Conservation (phyloP, 306 rosid genomes). For the Casuarina cunninghamiana region DNA sequence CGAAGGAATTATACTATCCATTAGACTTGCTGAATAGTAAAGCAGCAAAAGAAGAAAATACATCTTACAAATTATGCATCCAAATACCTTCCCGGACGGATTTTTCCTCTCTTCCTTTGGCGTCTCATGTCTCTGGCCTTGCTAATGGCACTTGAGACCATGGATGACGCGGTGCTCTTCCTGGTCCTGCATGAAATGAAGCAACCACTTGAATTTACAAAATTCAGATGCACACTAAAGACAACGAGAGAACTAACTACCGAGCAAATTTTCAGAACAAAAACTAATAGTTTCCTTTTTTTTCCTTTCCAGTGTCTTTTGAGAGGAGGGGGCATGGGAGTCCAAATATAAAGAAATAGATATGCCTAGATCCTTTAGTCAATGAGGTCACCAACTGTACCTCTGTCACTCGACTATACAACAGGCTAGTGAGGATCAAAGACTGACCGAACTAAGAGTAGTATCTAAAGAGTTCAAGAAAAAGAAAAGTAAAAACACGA, state of each 20-base stretch:
- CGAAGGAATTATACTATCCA: constrained; percentile 22
- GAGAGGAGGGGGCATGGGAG: too few species aligned
- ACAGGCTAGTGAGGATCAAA: neutral
- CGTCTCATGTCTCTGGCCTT: constrained; percentile 83
- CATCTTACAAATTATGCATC: constrained; percentile 9
- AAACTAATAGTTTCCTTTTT: neutral
- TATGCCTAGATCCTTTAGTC: too few species aligned
- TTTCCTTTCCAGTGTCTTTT: neutral
- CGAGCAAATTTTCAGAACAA: neutral
- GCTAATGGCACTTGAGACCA: constrained; percentile 65
- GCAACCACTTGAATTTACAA: constrained; percentile 27
- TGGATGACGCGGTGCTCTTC: constrained; percentile 63
- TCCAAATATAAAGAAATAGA: too few species aligned
- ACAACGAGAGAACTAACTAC: neutral
- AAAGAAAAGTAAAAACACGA: neutral
- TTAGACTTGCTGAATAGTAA: constrained; percentile 4
- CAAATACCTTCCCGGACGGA: constrained; percentile 93
- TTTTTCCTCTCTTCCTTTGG: constrained; percentile 90
- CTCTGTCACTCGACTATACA: neutral
- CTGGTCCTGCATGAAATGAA: constrained; percentile 60
- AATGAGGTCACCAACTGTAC: neutral
- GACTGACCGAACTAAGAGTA: neutral
- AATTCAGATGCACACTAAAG: constrained; percentile 5
- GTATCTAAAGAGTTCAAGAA: neutral
- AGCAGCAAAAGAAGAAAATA: neutral